A percentile compares a stretch with the other conserved stretches of the same genome.
phyloP scores from a whole-genome alignment of 305 asterid genomes.

The Fraxinus sp. region DNA sequence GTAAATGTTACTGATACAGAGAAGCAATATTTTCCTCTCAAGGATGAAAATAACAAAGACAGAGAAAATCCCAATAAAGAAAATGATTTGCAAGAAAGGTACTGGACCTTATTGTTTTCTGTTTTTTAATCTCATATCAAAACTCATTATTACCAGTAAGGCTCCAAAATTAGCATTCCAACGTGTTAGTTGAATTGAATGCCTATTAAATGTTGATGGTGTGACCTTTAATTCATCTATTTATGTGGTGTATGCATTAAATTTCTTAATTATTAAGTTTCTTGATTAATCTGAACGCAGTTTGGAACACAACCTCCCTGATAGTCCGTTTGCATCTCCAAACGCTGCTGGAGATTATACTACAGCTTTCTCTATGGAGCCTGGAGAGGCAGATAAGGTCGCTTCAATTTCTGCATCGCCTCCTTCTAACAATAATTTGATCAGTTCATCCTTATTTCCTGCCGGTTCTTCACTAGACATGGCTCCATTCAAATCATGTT shows the following conservation, averaged over 20 bases:
- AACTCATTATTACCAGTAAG: neutral
- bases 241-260: neutral
- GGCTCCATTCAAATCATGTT: constrained; percentile 61
- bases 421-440: constrained; percentile 38
- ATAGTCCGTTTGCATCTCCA: constrained; percentile 69
- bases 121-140: neutral
- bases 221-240: neutral
- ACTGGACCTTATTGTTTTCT: neutral
- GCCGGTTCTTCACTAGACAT: constrained; percentile 41
- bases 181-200: neutral
- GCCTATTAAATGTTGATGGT: neutral
- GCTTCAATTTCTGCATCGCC: constrained; percentile 21
- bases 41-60: constrained; percentile 34
- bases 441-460: constrained; percentile 42
- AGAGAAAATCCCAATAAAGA: constrained; percentile 34
- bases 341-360: constrained; percentile 37
- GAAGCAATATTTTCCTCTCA: constrained; percentile 22
- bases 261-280: neutral
- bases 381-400: constrained; percentile 31
- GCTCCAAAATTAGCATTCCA: neutral
- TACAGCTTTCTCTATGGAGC: constrained; percentile 34
- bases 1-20: constrained; percentile 27
- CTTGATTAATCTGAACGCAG: constrained; percentile 23
- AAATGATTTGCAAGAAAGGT: constrained; percentile 53
- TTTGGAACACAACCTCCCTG: constrained; percentile 73